phyloP scores from a whole-genome alignment of 805 yeast genomes.

The Candida berthetii region DNA sequence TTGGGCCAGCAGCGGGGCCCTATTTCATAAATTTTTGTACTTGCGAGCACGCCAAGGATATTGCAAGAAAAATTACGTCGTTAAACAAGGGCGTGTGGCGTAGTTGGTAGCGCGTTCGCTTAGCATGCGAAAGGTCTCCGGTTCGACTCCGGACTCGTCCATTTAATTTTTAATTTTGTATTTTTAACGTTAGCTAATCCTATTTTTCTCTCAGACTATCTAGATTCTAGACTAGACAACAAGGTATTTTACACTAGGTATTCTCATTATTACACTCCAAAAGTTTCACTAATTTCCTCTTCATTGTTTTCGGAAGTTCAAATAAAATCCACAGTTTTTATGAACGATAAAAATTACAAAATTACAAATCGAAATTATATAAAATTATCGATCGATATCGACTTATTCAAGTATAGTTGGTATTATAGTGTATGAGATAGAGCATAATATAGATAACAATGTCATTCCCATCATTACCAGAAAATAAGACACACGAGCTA shows the following conservation, averaged over 20 bases:
- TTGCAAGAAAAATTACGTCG: too few species aligned
- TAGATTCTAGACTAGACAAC: too few species aligned
- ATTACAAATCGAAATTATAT: too few species aligned
- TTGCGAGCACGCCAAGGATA: too few species aligned
- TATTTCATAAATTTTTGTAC: too few species aligned
- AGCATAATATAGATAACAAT: conserved; percentile 3
- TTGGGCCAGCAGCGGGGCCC: too few species aligned
- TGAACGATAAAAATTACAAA: neutral
- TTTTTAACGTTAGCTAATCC: conserved; percentile 8
- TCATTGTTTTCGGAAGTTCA: neutral
- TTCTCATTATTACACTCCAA: too few species aligned
- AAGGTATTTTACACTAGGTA: too few species aligned
- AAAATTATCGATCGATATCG: too few species aligned
- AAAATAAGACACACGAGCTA: conserved; percentile 22
- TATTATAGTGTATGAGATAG: too few species aligned
- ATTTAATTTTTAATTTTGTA: conserved; percentile 12
- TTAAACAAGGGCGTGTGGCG: conserved; percentile 83
- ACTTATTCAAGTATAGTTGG: too few species aligned
- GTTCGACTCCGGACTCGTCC: conserved; percentile 77
- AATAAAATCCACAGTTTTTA: neutral
- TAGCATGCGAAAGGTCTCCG: conserved; percentile 78
- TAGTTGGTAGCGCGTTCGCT: conserved; percentile 81
- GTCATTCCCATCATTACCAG: conserved; percentile 23
- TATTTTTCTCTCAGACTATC: neutral
- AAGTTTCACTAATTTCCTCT: too few species aligned